Base-by-base conservation (phyloP, 1,284 basidiomycete genomes). In the Moesziomyces sp. region DNA sequence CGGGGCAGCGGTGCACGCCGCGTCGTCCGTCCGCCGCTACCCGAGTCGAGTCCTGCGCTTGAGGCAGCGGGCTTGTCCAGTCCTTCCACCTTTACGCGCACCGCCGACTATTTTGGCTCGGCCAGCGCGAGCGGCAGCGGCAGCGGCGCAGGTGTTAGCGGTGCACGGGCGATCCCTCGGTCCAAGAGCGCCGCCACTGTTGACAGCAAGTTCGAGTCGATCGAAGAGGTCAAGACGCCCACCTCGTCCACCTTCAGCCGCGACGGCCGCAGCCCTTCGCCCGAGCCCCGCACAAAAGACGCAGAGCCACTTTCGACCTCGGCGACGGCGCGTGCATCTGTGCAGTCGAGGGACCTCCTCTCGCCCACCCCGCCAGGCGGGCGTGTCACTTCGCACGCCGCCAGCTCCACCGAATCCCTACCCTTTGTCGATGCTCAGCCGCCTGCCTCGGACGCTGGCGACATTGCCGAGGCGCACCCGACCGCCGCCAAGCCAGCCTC, bases 361-460 rank as follows among this genome's bases (percentile, higher is more conserved):
- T 46, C 60, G 23, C 73, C 72, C 6, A 48, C 18, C 11, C 45
- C 46, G 5, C 28, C 58, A 7, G 55, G 30, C 8, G 47, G 51
- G 24, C 57, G 62, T 8, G 58, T 67, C 49, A 63, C 46, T 26
- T 75, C 72, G 24, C 53, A 61, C 46, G 66, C 66, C 18, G 59
- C 45, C 48, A 75, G 75, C 56, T 74, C 71, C 3, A 77, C 68
- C 26, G 77, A 77, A 2, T 76, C 74, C 26, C 64, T 77, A n/a
- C 77, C 71, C 13, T 76, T 69, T 26, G 52, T 72, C 23, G 77
- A 78, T 42, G 77, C 71, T 2, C 56, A 61, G 6, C 42, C 47
- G 14, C 57, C 66, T 13, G 44, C 62, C 10, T 59, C 58, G 10
- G 68, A 66, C 9, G 14, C 46, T 13, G 52, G 54, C 2, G 58